Evolutionary conservation across 495 filamentous ascomycete genomes (phyloP), one percentile per base, ranked within the genome.

Genomic region (Penicillium bialowiezense): DNA sequence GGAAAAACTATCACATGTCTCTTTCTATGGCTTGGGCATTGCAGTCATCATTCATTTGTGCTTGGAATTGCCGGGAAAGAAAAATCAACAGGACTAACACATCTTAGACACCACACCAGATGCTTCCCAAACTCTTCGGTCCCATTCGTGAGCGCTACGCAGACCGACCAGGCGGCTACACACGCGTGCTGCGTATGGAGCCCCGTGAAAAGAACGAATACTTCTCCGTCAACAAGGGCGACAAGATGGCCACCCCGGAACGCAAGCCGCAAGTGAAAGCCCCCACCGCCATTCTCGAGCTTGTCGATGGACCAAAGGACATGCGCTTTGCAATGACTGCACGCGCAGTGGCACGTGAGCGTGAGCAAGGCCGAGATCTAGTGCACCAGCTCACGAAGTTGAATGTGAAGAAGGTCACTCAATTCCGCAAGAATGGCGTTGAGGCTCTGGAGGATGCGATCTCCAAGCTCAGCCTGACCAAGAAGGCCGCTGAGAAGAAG

Each of bases 311-410:
- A 34, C 92, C 91, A 13, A 88, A 85, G 68, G 93, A 98, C 70
- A 89, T 96, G 79, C 86, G 91, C 2, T 97, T 98, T 72, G 86
- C 87, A 44, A 83, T 97, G 76, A 96, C 91, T 13, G 93, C 93
- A 3, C 81, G 81, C 38, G 83, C 88, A 0, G 72, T 98, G 0
- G 88, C 85, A 31, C 76, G 77, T 33, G 73, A 86, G 55, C 72
- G 84, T 26, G 74, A 76, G 45, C 21, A 80, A 41, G 69, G 70
- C 3, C 51, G 75, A 1, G 57, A 85, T 33, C 64, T 66, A 3
- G 68, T 88, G 48, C 85, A 81, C 50, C 77, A 87, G 3, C 66
- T 93, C 33, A 97, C 92, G 23, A 69, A 71, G 26, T 76, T 70
- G 67, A 97, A 97, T 69, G 80, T 92, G 17, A 61, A 65, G 46